phyloP scores from a whole-genome alignment of 169 alveolate species.

The Plasmodium cynomolgi region DNA sequence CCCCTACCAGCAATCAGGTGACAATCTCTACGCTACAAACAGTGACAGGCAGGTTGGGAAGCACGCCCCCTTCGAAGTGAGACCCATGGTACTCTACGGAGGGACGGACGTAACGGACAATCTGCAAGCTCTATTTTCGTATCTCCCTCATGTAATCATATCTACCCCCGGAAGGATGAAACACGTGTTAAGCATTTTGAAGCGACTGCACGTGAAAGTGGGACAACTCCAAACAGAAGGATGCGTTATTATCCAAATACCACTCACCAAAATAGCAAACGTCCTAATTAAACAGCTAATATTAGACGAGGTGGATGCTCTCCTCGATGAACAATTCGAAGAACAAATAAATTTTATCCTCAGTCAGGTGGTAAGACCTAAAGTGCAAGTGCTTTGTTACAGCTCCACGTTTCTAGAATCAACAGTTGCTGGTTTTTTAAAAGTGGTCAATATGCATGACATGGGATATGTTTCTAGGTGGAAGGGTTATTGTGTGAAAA shows the following conservation, averaged over 20 bases:
- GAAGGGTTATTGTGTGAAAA: not conserved
- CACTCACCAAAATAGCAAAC: not conserved
- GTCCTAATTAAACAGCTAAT: constrained; percentile 5
- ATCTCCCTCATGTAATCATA: constrained; percentile 25
- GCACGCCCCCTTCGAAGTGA: not conserved
- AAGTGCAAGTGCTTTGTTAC: constrained; percentile 18
- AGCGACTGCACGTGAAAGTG: not conserved
- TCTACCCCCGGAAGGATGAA: constrained; percentile 72
- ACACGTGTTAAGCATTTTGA: constrained; percentile 24
- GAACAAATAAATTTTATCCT: constrained; percentile 24
- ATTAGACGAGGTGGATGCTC: constrained; percentile 56
- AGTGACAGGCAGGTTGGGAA: not conserved
- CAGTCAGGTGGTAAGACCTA: constrained; percentile 4
- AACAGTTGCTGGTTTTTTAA: not conserved
- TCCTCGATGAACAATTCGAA: constrained; percentile 38
- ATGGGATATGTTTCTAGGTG: not conserved
- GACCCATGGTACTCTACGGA: constrained; percentile 40
- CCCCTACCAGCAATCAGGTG: not conserved
- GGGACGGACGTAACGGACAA: constrained; percentile 43
- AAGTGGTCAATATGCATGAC: not conserved
- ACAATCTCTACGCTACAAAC: not conserved
- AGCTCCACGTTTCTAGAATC: constrained; percentile 30
- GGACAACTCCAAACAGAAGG: not conserved
- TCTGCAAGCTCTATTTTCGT: not conserved
- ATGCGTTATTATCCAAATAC: not conserved